Conservation (phyloP, 2,329 filamentous ascomycete genomes). For the Trichoderma lentiforme region DNA sequence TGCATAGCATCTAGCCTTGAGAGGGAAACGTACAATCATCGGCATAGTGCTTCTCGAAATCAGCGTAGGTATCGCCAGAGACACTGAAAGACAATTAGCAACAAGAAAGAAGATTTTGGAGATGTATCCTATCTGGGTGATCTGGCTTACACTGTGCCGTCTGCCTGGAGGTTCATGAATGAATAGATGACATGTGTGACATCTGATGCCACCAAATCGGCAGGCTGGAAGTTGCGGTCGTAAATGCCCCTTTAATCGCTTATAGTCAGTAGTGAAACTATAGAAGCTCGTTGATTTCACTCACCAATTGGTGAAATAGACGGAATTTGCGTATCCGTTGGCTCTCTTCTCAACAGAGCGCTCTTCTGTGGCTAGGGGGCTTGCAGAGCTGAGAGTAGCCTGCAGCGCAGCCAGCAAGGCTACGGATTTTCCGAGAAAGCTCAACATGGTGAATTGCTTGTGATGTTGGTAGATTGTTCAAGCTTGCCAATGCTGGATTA, state of each 20-base stretch:
- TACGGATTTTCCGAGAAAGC: slow-evolving; percentile 26
- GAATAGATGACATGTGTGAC: slow-evolving; percentile 77
- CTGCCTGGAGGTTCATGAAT: slow-evolving; percentile 70
- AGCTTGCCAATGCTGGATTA: background rate
- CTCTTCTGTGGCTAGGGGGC: slow-evolving; percentile 19
- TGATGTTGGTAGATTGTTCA: background rate
- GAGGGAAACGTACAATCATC: slow-evolving; percentile 53
- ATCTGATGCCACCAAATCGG: slow-evolving; percentile 64
- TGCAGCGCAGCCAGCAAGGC: slow-evolving; percentile 29
- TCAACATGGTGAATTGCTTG: slow-evolving; percentile 11
- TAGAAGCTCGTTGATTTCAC: slow-evolving; percentile 1
- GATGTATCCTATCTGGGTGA: background rate
- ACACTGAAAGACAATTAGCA: slow-evolving; percentile 38
- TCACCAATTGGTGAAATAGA: slow-evolving; percentile 51
- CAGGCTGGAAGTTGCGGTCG: slow-evolving; percentile 67
- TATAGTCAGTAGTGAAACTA: background rate
- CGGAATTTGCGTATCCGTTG: slow-evolving; percentile 36
- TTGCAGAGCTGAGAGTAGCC: slow-evolving; percentile 23
- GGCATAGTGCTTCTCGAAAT: slow-evolving; percentile 69
- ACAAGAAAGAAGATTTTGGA: background rate
- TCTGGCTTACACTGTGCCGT: slow-evolving; percentile 65
- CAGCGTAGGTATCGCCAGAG: slow-evolving; percentile 66
- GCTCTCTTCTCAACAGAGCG: slow-evolving; percentile 22
- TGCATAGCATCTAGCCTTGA: background rate
- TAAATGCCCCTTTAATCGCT: slow-evolving; percentile 64